Percentiles rank a stretch among this genome's conserved stretches.
These are phyloP conservation scores for Ochromonas danica DNA, from an alignment of 108 stramenopile species.

Conservation along the genomic window DNA sequence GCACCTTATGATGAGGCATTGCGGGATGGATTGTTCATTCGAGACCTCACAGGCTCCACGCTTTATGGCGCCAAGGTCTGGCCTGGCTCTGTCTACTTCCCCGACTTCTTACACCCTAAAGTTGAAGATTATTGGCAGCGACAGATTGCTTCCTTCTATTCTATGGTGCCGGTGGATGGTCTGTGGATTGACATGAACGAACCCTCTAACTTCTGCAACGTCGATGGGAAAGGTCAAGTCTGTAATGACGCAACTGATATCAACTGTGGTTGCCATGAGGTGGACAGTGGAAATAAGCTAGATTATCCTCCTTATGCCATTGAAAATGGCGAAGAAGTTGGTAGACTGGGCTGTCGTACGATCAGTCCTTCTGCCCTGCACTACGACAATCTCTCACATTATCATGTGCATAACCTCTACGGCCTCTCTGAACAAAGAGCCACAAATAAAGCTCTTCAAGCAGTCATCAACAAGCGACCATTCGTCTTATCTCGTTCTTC, in stretches of 20 bases:
- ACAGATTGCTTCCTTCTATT: constrained; percentile 35
- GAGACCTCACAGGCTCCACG: constrained; percentile 11
- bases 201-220: constrained; percentile 29
- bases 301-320: constrained; percentile 27
- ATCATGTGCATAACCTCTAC: constrained; percentile 44
- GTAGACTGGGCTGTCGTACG: not conserved
- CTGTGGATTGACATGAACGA: constrained; percentile 55
- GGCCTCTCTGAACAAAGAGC: constrained; percentile 39
- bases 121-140: constrained; percentile 39
- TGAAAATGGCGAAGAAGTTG: not conserved
- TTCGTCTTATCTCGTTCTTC: constrained; percentile 32
- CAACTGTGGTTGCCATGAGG: not conserved
- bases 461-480: constrained; percentile 19
- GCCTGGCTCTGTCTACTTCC: constrained; percentile 43
- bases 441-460: constrained; percentile 23
- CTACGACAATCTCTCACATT: constrained; percentile 24
- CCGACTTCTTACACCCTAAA: constrained; percentile 41
- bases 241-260: not conserved
- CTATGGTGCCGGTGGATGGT: constrained; percentile 30
- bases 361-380: constrained; percentile 28
- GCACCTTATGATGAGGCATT: constrained; percentile 32
- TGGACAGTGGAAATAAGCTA: not conserved
- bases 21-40: constrained; percentile 20
- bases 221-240: constrained; percentile 25
- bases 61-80: constrained; percentile 43